These are phyloP conservation scores for Herpotrichia juniperi DNA, from an alignment of 2,329 filamentous ascomycete genomes.

Conservation along the genomic window DNA sequence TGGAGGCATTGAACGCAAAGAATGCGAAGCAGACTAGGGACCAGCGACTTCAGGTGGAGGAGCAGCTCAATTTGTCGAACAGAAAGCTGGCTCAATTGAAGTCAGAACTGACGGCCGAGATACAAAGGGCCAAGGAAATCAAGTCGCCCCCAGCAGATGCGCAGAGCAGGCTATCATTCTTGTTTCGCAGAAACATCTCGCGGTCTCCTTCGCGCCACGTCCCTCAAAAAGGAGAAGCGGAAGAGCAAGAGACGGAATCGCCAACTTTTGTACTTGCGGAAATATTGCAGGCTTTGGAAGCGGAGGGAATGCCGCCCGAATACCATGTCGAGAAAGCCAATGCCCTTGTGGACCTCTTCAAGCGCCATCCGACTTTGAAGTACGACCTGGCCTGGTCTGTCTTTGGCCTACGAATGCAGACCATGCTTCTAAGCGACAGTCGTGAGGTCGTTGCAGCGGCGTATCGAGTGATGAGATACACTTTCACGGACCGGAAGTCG, in stretches of 20 bases:
- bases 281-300: conserved; percentile 86
- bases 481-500: conserved; percentile 89
- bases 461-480: conserved; percentile 91
- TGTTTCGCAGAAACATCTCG: conserved; percentile 63
- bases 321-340: conserved; percentile 96
- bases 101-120: conserved; percentile 64
- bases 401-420: conserved; percentile 91
- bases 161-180: conserved; percentile 60
- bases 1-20: conserved; percentile 92
- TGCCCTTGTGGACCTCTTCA: conserved; percentile 93
- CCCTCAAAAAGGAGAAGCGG: conserved; percentile 62
- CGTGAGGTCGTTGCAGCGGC: conserved; percentile 94
- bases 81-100: conserved; percentile 67
- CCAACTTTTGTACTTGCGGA: conserved; percentile 91
- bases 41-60: conserved; percentile 64
- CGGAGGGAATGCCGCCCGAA: conserved; percentile 85
- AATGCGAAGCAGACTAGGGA: conserved; percentile 93
- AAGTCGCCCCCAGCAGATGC: conserved; percentile 54
- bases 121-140: conserved; percentile 63
- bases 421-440: conserved; percentile 94
- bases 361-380: conserved; percentile 88
- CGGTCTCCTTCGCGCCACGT: conserved; percentile 57
- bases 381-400: conserved; percentile 97
- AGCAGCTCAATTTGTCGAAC: conserved; percentile 89
- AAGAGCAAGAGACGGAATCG: conserved; percentile 75